These are phyloP conservation scores for Euphorbia schlechtendalii DNA, from an alignment of 441 rosid genomes.

Conservation along the genomic window DNA sequence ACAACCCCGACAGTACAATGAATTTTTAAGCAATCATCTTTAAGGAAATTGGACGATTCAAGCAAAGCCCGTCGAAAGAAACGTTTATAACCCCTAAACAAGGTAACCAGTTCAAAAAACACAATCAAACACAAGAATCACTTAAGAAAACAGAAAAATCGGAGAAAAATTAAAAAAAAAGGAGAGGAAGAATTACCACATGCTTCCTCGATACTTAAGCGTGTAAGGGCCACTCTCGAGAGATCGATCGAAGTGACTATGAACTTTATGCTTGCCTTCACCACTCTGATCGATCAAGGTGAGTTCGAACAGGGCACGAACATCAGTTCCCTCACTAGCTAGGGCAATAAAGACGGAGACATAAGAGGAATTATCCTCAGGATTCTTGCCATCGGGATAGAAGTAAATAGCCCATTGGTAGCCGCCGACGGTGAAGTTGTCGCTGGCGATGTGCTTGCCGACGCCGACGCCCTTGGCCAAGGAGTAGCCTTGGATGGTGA, in stretches of 20 bases:
- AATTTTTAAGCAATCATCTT: constrained; percentile 50
- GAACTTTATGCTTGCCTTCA: constrained; percentile 77
- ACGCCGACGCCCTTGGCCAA: constrained; percentile 85
- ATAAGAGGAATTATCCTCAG: constrained; percentile 70
- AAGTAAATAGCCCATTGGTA: constrained; percentile 92
- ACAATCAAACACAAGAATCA: background rate
- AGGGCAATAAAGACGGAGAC: constrained; percentile 88
- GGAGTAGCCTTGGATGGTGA: constrained; percentile 81
- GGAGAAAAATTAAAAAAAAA: background rate
- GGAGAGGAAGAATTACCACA: constrained; percentile 50
- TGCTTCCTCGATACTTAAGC: constrained; percentile 87
- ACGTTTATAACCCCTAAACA: constrained; percentile 46
- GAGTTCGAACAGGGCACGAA: constrained; percentile 77
- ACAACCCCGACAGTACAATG: constrained; percentile 56
- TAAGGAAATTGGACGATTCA: constrained; percentile 44
- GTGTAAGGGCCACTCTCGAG: constrained; percentile 92
- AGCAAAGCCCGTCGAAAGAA: constrained; percentile 43
- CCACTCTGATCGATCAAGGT: constrained; percentile 82
- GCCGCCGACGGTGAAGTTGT: constrained; percentile 71
- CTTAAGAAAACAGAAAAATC: background rate
- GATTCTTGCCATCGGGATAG: constrained; percentile 86
- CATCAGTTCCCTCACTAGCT: constrained; percentile 94
- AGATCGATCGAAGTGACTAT: constrained; percentile 84
- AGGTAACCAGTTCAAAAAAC: background rate
- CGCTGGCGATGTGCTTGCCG: constrained; percentile 90